A percentile compares a stretch with the other conserved stretches of the same genome.
Evolutionary conservation across 306 rosid genomes (phyloP).

Genomic region (Sphenostylis stenocarpa): DNA sequence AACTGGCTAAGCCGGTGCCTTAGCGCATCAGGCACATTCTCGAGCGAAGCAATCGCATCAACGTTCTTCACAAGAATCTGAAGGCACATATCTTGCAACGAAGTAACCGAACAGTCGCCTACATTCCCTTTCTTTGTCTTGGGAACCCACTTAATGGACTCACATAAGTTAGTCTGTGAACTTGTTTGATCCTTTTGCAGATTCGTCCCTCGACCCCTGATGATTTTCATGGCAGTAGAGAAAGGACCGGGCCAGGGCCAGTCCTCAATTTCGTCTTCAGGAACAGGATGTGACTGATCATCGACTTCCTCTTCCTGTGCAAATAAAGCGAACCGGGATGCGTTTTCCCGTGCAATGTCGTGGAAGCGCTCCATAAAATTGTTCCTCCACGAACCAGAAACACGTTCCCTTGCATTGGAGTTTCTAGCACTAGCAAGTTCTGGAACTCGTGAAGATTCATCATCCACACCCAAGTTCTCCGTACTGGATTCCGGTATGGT

Average conservation of each 20-base stretch:
- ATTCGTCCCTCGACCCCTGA: conserved; percentile 52
- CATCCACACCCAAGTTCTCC: not conserved
- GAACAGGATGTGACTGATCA: conserved; percentile 16
- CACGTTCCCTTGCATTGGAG: not conserved
- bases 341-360: conserved; percentile 59
- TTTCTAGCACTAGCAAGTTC: conserved; percentile 13
- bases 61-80: conserved; percentile 52
- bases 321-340: conserved; percentile 51
- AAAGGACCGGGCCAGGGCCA: conserved; percentile 99
- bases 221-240: conserved; percentile 79
- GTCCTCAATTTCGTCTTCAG: conserved; percentile 53
- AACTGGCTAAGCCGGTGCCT: conserved; percentile 59
- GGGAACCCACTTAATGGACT: conserved; percentile 50
- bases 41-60: conserved; percentile 72
- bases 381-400: conserved; percentile 20
- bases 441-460: conserved; percentile 13
- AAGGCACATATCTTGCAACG: conserved; percentile 58
- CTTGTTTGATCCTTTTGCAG: not conserved
- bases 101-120: conserved; percentile 39
- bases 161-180: conserved; percentile 2
- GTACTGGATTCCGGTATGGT: not conserved
- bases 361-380: conserved; percentile 45
- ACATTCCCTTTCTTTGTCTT: not conserved
- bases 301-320: conserved; percentile 18
- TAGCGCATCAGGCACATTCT: conserved; percentile 58